Evolutionary conservation across 2,329 filamentous ascomycete species (phyloP).

Genomic region (Periglandula ipomoeae): DNA sequence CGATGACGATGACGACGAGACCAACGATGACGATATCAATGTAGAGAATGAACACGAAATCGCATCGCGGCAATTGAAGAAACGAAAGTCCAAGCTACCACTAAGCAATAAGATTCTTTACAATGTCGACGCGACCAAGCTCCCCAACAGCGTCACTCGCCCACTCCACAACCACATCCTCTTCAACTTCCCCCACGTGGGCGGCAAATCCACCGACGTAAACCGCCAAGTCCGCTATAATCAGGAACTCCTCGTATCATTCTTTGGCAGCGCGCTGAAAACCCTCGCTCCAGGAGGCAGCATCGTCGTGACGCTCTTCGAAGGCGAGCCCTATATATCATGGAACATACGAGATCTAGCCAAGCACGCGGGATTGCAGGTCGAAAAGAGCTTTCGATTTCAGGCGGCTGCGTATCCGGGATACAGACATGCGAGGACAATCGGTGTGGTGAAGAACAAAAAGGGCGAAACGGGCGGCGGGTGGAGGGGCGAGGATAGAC

Average conservation of each 20-base stretch:
- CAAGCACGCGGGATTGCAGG: constrained; percentile 63
- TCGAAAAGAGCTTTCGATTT: constrained; percentile 63
- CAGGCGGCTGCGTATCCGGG: constrained; percentile 58
- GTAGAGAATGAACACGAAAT: neutral
- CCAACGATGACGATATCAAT: neutral
- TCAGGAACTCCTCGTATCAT: constrained; percentile 65
- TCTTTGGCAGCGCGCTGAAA: constrained; percentile 47
- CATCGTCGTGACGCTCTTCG: constrained; percentile 82
- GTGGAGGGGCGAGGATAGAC: constrained; percentile 33
- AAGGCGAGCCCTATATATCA: constrained; percentile 86
- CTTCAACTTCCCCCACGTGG: constrained; percentile 97
- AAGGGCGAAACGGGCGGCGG: constrained; percentile 32
- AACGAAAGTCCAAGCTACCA: neutral
- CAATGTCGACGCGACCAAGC: constrained; percentile 7
- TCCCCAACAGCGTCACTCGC: constrained; percentile 47
- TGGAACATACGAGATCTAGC: constrained; percentile 92
- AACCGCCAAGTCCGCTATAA: constrained; percentile 92
- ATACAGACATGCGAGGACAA: constrained; percentile 64
- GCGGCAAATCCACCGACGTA: constrained; percentile 83
- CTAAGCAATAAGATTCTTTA: constrained; percentile 13
- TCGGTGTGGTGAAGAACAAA: constrained; percentile 51
- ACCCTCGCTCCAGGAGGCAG: constrained; percentile 38
- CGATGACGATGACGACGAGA: neutral
- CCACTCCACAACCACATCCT: constrained; percentile 63
- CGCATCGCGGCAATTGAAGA: neutral